Percentiles rank a stretch among this genome's conserved stretches.
Conservation (phyloP, 2,329 filamentous ascomycete genomes). For the Epichloe amarillans region DNA sequence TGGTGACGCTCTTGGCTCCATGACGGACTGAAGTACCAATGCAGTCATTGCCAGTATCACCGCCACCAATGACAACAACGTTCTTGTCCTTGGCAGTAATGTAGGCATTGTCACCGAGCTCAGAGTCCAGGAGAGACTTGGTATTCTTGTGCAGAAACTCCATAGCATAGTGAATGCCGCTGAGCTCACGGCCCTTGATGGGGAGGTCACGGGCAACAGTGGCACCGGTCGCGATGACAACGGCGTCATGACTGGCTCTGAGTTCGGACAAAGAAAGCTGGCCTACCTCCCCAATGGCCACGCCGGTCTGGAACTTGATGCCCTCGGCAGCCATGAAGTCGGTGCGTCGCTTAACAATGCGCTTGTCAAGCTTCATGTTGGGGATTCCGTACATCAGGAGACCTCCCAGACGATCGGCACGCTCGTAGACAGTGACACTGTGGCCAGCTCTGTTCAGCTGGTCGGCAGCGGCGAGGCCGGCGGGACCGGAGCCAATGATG, state of each 20-base stretch:
- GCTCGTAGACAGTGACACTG: constrained; percentile 80
- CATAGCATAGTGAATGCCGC: constrained; percentile 94
- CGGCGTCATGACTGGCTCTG: constrained; percentile 62
- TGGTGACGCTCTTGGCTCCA: constrained; percentile 87
- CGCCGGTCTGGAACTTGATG: constrained; percentile 65
- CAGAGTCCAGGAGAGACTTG: constrained; percentile 89
- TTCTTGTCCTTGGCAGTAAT: constrained; percentile 93
- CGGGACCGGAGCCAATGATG: constrained; percentile 82
- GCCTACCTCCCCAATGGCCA: constrained; percentile 64
- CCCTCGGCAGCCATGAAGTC: constrained; percentile 92
- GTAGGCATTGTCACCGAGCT: constrained; percentile 70
- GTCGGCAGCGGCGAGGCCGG: constrained; percentile 80
- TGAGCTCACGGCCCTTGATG: constrained; percentile 75
- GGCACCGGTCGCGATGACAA: constrained; percentile 83
- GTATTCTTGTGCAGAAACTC: constrained; percentile 96
- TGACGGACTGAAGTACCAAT: constrained; percentile 94
- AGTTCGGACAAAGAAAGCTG: constrained; percentile 52
- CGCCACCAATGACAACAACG: constrained; percentile 91
- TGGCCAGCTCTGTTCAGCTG: constrained; percentile 92
- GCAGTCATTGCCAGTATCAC: constrained; percentile 96
- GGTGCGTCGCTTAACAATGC: constrained; percentile 85
- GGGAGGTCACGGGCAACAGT: constrained; percentile 88
- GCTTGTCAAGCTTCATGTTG: constrained; percentile 99
- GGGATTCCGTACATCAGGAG: constrained; percentile 97
- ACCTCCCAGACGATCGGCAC: constrained; percentile 78